Percentiles rank a stretch among this genome's conserved stretches.
Evolutionary conservation across 768 basidiomycete species (phyloP).

Genomic region (Lactarius hengduanensis): DNA sequence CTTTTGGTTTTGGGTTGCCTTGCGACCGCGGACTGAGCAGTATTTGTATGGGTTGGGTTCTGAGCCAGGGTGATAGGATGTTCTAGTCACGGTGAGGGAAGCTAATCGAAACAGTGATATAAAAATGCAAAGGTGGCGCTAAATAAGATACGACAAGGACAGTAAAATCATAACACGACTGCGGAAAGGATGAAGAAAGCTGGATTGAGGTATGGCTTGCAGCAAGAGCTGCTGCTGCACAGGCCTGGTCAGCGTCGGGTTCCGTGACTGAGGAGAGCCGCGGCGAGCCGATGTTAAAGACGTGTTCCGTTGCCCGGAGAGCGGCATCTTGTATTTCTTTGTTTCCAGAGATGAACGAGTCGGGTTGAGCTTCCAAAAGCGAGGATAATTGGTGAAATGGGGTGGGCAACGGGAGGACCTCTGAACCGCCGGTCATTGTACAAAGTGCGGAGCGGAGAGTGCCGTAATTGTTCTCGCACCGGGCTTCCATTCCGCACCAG

Average conservation of each 20-base stretch:
- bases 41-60: too few species aligned
- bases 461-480: not conserved
- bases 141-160: too few species aligned
- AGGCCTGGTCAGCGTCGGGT: constrained; percentile 13
- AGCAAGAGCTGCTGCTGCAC: constrained; percentile 37
- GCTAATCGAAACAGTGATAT: too few species aligned
- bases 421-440: constrained; percentile 15
- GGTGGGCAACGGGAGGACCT: constrained; percentile 34
- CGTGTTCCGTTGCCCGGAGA: constrained; percentile 64
- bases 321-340: constrained; percentile 55
- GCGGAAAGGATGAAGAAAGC: too few species aligned
- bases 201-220: too few species aligned
- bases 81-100: too few species aligned
- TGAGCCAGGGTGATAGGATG: too few species aligned
- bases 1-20: too few species aligned
- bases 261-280: not conserved
- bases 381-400: constrained; percentile 51
- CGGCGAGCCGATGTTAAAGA: constrained; percentile 71
- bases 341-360: constrained; percentile 56
- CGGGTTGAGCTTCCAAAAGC: constrained; percentile 52
- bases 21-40: too few species aligned
- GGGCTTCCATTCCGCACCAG: not conserved
- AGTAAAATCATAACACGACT: too few species aligned
- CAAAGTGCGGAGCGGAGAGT: not conserved
- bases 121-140: too few species aligned